Evolutionary conservation across 768 basidiomycete genomes (phyloP), one percentile per base, ranked within the genome.

Genomic region (Cantharellus cinnabarinus): DNA sequence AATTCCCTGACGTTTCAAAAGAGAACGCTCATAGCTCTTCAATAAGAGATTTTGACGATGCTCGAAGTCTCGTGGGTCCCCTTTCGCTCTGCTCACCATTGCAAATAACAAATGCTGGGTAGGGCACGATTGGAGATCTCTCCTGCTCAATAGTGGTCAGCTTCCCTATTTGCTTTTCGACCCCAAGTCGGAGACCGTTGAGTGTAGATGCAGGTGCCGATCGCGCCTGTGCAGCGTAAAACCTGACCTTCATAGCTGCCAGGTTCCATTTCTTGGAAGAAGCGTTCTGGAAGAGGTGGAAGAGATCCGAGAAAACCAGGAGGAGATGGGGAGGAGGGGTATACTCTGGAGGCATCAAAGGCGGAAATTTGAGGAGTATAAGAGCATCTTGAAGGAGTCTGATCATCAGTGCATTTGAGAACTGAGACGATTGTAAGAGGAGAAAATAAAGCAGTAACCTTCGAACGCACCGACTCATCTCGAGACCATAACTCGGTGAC

Each of bases 401-500:
- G 20, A 48, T 60, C 34, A 81, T 65, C 3, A 73, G 63, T 56
- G 84, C 75, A 2, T 48, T 57, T 7, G 60, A 50, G 44, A 41
- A 34, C 52, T 61, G 29, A 58, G 20, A 29, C 34, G 15, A 52
- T 4, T 5, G n/a, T 20, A n/a, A 38, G 41, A 34, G 48, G 42
- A 38, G n/a, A 55, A 10, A 20, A 15, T 38, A 42, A 34, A 15
- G 4, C 40, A 29, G 14, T 54, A 10, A 54, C 35, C 35, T 10
- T 54, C 35, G 52, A 54, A 67, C 75, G n/a, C 63, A 81, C 82
- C n/a, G 73, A 64, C 34, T 75, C 73, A 53, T 82, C 74, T 15
- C 77, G 75, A 4, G 85, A 83, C 78, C 80, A 85, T 3, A 86
- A 65, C 60, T 82, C 80, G 4, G 76, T 77, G n/a, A 79, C 70